Conservation (phyloP, 495 filamentous ascomycete species). For the Penicillium arizonense region DNA sequence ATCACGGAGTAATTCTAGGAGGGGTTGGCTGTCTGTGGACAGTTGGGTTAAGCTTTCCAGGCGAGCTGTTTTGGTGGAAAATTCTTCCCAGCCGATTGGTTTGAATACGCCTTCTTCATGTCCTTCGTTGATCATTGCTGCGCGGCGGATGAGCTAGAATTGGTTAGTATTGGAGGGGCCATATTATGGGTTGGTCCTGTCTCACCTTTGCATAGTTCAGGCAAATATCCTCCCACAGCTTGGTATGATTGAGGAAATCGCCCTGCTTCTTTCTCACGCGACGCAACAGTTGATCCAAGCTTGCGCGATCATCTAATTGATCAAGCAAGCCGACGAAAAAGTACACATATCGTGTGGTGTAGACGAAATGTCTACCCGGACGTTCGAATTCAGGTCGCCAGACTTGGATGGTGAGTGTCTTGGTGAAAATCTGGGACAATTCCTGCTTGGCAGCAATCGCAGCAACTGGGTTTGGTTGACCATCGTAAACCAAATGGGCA, state of each 20-base stretch:
- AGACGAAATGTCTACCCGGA: constrained; percentile 89
- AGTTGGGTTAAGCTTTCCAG: constrained; percentile 53
- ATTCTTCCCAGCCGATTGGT: constrained; percentile 75
- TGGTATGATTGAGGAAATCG: constrained; percentile 81
- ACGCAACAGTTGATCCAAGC: constrained; percentile 76
- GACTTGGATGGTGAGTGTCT: constrained; percentile 90
- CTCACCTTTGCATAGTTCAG: constrained; percentile 62
- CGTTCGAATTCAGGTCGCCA: constrained; percentile 95
- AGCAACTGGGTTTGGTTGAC: constrained; percentile 39
- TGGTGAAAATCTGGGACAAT: constrained; percentile 87
- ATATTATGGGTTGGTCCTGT: constrained; percentile 1
- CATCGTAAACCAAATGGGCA: constrained; percentile 73
- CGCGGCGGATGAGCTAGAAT: constrained; percentile 60
- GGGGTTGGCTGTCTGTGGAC: constrained; percentile 31
- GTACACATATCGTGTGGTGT: constrained; percentile 83
- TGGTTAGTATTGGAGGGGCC: constrained; percentile 10
- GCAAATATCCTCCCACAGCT: constrained; percentile 83
- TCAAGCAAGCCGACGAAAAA: constrained; percentile 75
- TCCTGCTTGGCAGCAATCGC: constrained; percentile 70
- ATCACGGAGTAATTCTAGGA: constrained; percentile 77
- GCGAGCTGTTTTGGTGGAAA: constrained; percentile 58
- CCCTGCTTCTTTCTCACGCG: constrained; percentile 76
- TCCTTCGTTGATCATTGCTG: constrained; percentile 60
- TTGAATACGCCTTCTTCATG: constrained; percentile 80
- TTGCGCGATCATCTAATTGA: constrained; percentile 71